Percentiles rank a stretch among this genome's conserved stretches.
Evolutionary conservation across 225 moss, liverwort and hornwort species (phyloP).

Genomic region (Ulota crispa): DNA sequence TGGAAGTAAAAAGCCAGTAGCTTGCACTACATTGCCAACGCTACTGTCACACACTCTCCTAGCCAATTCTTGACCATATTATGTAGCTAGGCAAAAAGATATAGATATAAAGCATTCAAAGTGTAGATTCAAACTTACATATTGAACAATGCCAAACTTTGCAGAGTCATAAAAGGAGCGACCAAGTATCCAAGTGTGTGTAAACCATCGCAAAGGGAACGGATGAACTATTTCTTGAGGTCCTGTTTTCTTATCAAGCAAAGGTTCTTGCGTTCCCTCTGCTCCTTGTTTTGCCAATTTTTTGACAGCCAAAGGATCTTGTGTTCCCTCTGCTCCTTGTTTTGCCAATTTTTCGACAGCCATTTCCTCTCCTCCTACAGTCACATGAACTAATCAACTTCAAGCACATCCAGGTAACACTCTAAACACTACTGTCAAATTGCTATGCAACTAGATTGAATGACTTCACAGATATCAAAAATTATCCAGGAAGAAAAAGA

Average conservation of each 20-base stretch:
- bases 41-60: neutral
- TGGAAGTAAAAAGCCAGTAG: neutral
- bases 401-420: neutral
- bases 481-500: neutral
- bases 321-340: conserved; percentile 91
- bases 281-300: conserved; percentile 69
- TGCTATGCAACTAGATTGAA: neutral
- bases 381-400: conserved; percentile 10
- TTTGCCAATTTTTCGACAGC: conserved; percentile 70
- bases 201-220: conserved; percentile 62
- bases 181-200: conserved; percentile 70
- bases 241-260: conserved; percentile 56
- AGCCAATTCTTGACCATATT: neutral
- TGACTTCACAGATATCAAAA: neutral
- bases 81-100: neutral
- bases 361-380: conserved; percentile 80
- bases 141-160: conserved; percentile 96
- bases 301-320: conserved; percentile 66
- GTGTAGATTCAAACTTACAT: conserved; percentile 53
- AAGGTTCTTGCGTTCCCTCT: conserved; percentile 57
- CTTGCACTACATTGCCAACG: neutral
- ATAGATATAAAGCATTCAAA: neutral
- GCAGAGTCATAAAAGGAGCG: conserved; percentile 74
- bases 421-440: neutral
- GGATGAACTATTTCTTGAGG: conserved; percentile 67